Evolutionary conservation across 305 asterid species (phyloP), one percentile per base, ranked within the genome.

Genomic region (Plantago lanceolata): DNA sequence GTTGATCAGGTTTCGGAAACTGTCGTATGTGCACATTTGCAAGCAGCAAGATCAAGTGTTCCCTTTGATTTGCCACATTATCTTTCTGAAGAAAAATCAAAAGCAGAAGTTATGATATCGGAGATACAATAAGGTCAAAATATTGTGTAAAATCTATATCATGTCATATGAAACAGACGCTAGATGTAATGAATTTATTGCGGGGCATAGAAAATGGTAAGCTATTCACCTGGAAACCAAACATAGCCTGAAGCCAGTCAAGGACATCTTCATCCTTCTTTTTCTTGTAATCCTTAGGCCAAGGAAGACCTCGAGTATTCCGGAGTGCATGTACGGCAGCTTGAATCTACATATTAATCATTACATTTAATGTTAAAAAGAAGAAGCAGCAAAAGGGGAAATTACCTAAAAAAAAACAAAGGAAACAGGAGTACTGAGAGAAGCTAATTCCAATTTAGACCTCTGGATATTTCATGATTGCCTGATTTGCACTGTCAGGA

Each of bases 161-260:
- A 8, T 40, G 47, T 40, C 47, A 40, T 40, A 40, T 35, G 43
- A 35, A 35, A 35, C 47, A 40, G 16, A 14, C 2, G 11, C 8
- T 11, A 11, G 4, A 40, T 11, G 47, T 40, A 40, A 40, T 40
- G 16, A 11, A 12, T 40, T 40, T 11, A 40, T 3, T 40, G 47
- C 12, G 0, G 15, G 16, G 3, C 47, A 40, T 1, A 40, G 47
- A 13, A 12, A 40, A 16, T 40, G 47, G 47, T n/a, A 29, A 56
- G 16, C 19, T 56, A 64, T 19, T 73, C 67, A 89, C 99, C 96
- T 93, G 99, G 78, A 93, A 93, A 48, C 99, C 99, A 81, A 93
- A 93, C 97, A 90, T 93, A 29, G 95, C 79, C 77, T 90, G 97
- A 80, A 93, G 99, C 99, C 99, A 93, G 72, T 93, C 99, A 31